Evolutionary conservation across 1,284 basidiomycete genomes (phyloP), one percentile per base, ranked within the genome.

Genomic region (Ustilago loliicola): DNA sequence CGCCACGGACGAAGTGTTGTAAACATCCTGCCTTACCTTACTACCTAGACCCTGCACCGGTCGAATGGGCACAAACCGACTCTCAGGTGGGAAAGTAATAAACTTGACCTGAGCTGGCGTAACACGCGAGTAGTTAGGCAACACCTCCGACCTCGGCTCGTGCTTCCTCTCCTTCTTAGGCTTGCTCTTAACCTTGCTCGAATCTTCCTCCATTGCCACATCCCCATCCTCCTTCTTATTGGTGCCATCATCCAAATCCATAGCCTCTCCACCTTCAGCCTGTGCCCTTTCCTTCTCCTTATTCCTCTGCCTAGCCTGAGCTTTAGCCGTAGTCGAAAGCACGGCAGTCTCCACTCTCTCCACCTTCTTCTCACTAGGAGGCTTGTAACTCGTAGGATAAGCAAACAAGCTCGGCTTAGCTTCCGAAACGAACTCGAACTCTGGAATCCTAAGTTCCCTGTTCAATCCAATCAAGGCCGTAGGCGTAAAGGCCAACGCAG

Each of bases 91-190:
- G 90, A 98, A 97, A 51, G 90, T 90, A 83, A 99, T 91, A 87
- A 93, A 92, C 23, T 91, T 89, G 36, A 97, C 88, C 87, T 99
- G 97, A 0, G 92, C 91, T 19, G 96, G 94, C 0, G 93, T 95
- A 21, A 98, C 94, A 59, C 97, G 92, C 15, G 95, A 93, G 84
- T 98, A 93, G 89, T 99, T 99, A 32, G 91, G 88, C 19, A 96
- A 88, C 66, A 89, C 90, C 87, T 96, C 94, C 15, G 89, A 93
- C 1, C 89, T 88, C 0, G 94, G 91, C 83, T 98, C 96, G 21
- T 77, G 77, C 85, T 92, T 93, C 82, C 92, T 91, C 73, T 88
- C 87, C 66, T 83, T 80, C 50, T 78, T 67, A 7, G 62, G 48
- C 63, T 80, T 77, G 52, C 65, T 65, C 27, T 40, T 67, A 13